These are phyloP conservation scores for Corylus heterophylla DNA, from an alignment of 306 rosid species.

Conservation along the genomic window DNA sequence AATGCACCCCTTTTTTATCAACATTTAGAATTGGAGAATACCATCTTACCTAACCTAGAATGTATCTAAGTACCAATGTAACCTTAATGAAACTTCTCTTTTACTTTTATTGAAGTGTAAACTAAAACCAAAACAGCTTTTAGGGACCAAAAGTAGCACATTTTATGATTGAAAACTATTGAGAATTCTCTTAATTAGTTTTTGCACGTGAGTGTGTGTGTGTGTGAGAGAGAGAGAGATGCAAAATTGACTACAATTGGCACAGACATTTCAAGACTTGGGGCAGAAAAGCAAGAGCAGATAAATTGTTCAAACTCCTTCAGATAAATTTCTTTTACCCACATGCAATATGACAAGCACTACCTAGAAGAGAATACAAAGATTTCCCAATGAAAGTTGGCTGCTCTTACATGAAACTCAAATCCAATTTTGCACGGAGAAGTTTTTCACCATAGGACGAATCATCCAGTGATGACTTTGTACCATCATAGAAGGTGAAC, in stretches of 20 bases:
- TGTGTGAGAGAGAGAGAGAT: background rate
- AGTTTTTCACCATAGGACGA: slow-evolving; percentile 86
- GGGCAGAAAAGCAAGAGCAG: background rate
- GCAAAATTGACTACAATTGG: background rate
- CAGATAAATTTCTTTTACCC: background rate
- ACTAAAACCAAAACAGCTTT: background rate
- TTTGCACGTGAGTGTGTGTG: background rate
- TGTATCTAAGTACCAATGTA: background rate
- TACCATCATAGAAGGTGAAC: slow-evolving; percentile 92
- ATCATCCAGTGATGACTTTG: slow-evolving; percentile 86
- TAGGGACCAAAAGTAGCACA: background rate
- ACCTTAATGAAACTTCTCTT: background rate
- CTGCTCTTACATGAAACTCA: slow-evolving; percentile 86
- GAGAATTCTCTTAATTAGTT: background rate
- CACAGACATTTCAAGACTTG: background rate
- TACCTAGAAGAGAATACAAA: background rate
- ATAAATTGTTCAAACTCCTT: background rate
- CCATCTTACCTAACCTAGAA: background rate
- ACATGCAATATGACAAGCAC: background rate
- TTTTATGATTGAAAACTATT: background rate
- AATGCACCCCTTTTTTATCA: background rate
- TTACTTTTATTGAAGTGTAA: background rate
- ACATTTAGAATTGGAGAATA: background rate
- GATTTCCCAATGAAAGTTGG: background rate
- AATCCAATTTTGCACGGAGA: slow-evolving; percentile 94